These are phyloP conservation scores for Laguncularia racemosa DNA, from an alignment of 345 rosid genomes.

Conservation along the genomic window DNA sequence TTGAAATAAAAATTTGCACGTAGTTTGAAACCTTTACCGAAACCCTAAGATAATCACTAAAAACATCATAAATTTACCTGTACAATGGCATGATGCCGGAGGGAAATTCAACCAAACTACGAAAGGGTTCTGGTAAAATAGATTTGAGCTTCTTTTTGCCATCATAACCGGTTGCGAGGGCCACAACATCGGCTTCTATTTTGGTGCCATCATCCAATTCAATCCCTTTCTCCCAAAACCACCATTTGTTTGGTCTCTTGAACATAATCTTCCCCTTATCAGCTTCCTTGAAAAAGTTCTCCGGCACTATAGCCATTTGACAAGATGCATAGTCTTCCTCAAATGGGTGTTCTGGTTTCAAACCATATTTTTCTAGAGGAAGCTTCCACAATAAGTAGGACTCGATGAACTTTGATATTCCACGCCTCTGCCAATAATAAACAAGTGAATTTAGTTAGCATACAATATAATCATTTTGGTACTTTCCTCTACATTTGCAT, in stretches of 20 bases:
- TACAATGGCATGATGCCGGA: slow-evolving; percentile 62
- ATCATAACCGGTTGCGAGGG: slow-evolving; percentile 76
- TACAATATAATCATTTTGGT: not conserved
- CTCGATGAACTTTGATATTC: slow-evolving; percentile 70
- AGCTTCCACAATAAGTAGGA: slow-evolving; percentile 70
- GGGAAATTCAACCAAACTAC: slow-evolving; percentile 46
- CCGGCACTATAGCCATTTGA: slow-evolving; percentile 88
- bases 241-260: slow-evolving; percentile 65
- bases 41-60: too few relatives aligned
- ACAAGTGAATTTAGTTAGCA: not conserved
- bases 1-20: too few relatives aligned
- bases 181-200: slow-evolving; percentile 68
- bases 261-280: slow-evolving; percentile 69
- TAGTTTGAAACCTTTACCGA: too few relatives aligned
- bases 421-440: slow-evolving; percentile 44
- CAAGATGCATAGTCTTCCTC: slow-evolving; percentile 92
- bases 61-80: too few relatives aligned
- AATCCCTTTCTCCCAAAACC: slow-evolving; percentile 63
- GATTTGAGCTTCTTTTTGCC: slow-evolving; percentile 73
- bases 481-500: not conserved
- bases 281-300: slow-evolving; percentile 67
- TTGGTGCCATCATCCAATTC: slow-evolving; percentile 57
- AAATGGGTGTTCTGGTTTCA: slow-evolving; percentile 80
- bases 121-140: slow-evolving; percentile 72
- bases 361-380: slow-evolving; percentile 62